Conservation (phyloP, 768 basidiomycete species). For the Mycena rosella region DNA sequence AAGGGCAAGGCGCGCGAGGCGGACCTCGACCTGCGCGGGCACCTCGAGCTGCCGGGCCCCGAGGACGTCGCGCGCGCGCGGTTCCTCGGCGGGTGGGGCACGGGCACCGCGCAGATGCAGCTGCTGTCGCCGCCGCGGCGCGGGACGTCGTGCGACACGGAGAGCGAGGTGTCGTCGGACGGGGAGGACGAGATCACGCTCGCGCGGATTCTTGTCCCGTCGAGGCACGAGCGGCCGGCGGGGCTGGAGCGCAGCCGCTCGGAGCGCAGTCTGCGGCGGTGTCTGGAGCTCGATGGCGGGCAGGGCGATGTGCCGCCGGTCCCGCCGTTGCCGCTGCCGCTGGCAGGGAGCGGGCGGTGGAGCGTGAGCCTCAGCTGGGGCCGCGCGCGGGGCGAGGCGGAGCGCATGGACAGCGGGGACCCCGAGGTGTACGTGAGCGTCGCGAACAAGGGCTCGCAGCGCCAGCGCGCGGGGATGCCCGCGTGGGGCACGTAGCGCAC, state of each 20-base stretch:
- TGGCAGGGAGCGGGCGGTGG: constrained; percentile 28
- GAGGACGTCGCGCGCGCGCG: constrained; percentile 28
- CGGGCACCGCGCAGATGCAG: constrained; percentile 13
- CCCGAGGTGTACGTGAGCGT: constrained; percentile 18
- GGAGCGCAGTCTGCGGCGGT: constrained; percentile 35
- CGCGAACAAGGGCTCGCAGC: constrained; percentile 15
- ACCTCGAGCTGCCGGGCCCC: constrained; percentile 27
- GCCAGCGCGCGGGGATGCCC: constrained; percentile 22
- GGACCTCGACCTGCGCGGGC: constrained; percentile 34
- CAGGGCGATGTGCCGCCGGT: constrained; percentile 30
- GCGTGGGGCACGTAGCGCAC: constrained; percentile 25
- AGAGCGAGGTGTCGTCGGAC: constrained; percentile 34
- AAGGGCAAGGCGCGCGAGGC: constrained; percentile 34
- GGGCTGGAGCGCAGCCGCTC: constrained; percentile 35
- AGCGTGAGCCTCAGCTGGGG: constrained; percentile 38
- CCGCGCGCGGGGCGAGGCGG: constrained; percentile 21
- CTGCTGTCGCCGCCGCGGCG: constrained; percentile 33
- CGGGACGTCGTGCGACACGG: constrained; percentile 21
- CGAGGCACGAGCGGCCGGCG: constrained; percentile 19
- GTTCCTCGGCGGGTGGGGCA: constrained; percentile 32
- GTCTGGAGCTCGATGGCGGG: constrained; percentile 29
- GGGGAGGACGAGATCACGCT: constrained; percentile 38
- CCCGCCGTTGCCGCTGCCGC: constrained; percentile 27
- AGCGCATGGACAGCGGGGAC: constrained; percentile 17
- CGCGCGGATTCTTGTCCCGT: constrained; percentile 34